Conservation (phyloP, 345 rosid species). For the Microcos paniculata region DNA sequence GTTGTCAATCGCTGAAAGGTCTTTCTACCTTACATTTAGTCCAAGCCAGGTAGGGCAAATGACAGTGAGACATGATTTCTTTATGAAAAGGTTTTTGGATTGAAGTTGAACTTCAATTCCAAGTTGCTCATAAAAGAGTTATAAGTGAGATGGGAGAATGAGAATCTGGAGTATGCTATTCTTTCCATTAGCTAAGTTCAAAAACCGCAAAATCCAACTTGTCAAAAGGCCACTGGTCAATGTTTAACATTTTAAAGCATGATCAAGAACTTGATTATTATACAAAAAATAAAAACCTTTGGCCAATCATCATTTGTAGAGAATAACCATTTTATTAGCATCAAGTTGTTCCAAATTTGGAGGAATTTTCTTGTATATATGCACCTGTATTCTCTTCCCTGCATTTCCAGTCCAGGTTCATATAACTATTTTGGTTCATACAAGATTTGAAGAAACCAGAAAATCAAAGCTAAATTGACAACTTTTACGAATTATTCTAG, state of each 20-base stretch:
- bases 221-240: neutral
- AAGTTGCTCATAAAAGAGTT: neutral
- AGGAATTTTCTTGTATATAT: no score
- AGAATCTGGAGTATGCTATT: neutral
- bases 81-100: neutral
- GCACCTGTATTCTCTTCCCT: no score
- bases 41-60: neutral
- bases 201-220: neutral
- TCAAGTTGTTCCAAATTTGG: neutral
- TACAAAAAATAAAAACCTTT: neutral
- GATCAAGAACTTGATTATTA: neutral
- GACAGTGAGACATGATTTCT: conserved; percentile 1
- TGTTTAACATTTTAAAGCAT: neutral
- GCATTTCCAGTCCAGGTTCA: no score
- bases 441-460: no score
- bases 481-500: no score
- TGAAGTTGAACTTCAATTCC: neutral
- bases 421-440: no score
- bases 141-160: neutral
- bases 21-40: neutral
- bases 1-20: neutral
- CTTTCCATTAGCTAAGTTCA: neutral
- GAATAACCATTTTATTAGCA: neutral
- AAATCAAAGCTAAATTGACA: no score
- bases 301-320: neutral